Base-by-base conservation (phyloP, 331 rosid genomes). In the Spiraea crenata region DNA sequence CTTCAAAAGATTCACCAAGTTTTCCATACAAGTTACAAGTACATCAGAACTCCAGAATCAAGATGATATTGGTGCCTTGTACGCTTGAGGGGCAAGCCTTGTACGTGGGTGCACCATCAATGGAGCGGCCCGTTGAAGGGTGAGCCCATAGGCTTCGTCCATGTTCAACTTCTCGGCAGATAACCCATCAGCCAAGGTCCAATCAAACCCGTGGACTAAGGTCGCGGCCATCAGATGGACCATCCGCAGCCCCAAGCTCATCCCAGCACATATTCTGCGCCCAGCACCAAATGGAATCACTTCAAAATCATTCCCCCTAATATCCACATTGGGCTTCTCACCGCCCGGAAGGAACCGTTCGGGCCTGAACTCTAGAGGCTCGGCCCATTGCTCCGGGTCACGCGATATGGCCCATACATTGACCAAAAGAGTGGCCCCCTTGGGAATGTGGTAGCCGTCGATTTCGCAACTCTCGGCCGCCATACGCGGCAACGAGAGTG, bases 281-380 rank as follows among this genome's bases (percentile, higher is more conserved):
- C 98, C 98, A 4, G 93, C 96, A 3, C 96, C 96, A 7, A 92
- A 90, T 1, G 96, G 98, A 7, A 92, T 88, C 38, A 78, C 86
- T 76, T 86, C 98, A 17, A 90, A 92, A 48, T 90, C 81, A 69
- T 90, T 86, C 16, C 98, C 97, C 13, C 47, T 78, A 5, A 92
- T 16, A 20, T 86, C 98, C 2, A 75, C 92, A 12, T 68, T 17
- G 7, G 70, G 72, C 67, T 93, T 93, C 56, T 87, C 90, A 0
- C 98, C 87, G 0, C 92, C 92, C 0, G 79, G 77, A 2, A 93
- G 25, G 66, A 93, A 93, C 14, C 93, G 79, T 16, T 90, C 88
- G 0, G 93, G 96, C 66, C 52, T 75, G 49, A 90, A 93, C 68
- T 74, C 85, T 3, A 93, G 63, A 0, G 97, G 96, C 14, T 84